Evolutionary conservation across 2,329 filamentous ascomycete species (phyloP), one percentile per base, ranked within the genome.

Genomic region (Aureobasidium sp.): DNA sequence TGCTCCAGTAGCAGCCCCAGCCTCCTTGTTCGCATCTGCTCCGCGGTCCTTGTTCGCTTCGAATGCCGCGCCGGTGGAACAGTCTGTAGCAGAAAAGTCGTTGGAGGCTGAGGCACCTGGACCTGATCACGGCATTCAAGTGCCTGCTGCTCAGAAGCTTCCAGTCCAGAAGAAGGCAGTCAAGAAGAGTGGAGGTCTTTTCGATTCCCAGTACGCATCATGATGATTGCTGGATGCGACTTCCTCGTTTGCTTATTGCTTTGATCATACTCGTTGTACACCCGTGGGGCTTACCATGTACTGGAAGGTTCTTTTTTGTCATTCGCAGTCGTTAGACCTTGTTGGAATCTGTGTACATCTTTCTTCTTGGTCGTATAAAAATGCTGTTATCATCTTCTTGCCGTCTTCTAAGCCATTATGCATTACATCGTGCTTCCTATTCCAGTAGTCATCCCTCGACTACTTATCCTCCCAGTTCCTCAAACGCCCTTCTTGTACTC

Each of bases 401-500:
- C 25, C 41, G 12, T 20, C 9, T 11, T n/a, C 27, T 48, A 3
- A 17, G n/a, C 29, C 25, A 48, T 49, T 34, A 22, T 49, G 47
- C 20, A 45, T 45, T 25, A 27, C 15, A 14, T 6, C 14, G 15
- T 27, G 22, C 20, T 22, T 8, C 22, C 7, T n/a, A 49, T 49
- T 34, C 14, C 29, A 4, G 6, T 6, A 31, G 9, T 29, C 9
- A 5, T 14, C 29, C 5, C 12, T 7, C 27, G 9, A 41, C 14
- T 4, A 15, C 5, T 6, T 41, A 20, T 27, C 22, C 17, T 29
- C 20, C 12, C 15, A 5, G 11, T 17, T 11, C 3, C 12, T 48
- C 25, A 42, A 41, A 42, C 42, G 5, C 44, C 27, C 20, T 58
- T 48, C 63, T 64, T 67, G 69, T 79, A 84, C 69, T 86, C 83